phyloP scores from a whole-genome alignment of 2,329 filamentous ascomycete genomes.

The Xylariaceae sp. region DNA sequence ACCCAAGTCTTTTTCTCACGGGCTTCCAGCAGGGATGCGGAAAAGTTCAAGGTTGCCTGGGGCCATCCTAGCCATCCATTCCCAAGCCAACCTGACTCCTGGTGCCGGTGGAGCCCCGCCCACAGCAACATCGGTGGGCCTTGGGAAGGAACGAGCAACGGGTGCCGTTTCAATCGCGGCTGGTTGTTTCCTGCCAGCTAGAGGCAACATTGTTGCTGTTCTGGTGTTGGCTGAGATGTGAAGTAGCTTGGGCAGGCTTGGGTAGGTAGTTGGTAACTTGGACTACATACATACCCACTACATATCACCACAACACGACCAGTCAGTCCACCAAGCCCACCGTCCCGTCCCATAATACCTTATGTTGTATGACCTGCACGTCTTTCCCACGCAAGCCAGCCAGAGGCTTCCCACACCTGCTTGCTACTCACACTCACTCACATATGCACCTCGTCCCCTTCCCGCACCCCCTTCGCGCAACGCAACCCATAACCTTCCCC shows the following conservation, averaged over 20 bases:
- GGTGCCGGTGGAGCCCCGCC: conserved; percentile 6
- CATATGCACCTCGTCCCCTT: conserved; percentile 11
- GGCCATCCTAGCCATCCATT: too few species aligned
- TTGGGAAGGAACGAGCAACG: neutral
- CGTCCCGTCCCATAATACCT: neutral
- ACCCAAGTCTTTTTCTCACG: too few species aligned
- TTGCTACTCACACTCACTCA: conserved; percentile 1
- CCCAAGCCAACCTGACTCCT: conserved; percentile 9
- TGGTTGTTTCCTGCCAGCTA: neutral
- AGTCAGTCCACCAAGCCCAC: conserved; percentile 9
- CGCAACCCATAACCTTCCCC: conserved; percentile 13
- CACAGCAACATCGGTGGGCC: conserved; percentile 1
- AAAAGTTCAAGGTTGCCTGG: conserved; percentile 8
- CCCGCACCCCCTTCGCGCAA: conserved; percentile 21
- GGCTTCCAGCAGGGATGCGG: neutral
- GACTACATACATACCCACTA: conserved; percentile 2
- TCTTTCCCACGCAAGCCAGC: conserved; percentile 1
- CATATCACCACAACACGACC: conserved; percentile 2
- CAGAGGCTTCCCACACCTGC: neutral
- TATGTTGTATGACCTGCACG: neutral
- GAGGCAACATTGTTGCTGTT: too few species aligned
- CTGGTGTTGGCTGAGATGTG: neutral
- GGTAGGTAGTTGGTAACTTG: neutral
- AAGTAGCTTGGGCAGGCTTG: neutral
- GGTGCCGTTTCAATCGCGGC: too few species aligned